Evolutionary conservation across 129 eudicot species (phyloP).

Genomic region (Heracleum sosnowskyi): DNA sequence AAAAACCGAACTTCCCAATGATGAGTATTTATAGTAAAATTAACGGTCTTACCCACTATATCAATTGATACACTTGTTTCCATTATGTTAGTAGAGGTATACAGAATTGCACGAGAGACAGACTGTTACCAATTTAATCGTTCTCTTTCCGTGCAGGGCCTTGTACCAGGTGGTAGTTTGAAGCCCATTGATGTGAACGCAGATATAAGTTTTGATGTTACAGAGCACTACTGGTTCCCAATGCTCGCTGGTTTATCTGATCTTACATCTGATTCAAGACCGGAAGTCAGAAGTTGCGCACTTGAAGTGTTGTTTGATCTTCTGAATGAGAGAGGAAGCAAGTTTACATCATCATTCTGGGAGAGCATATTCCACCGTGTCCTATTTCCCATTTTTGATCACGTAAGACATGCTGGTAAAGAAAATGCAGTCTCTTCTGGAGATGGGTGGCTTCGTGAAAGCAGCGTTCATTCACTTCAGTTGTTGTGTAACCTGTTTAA

Average conservation of each 20-base stretch:
- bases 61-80: background rate
- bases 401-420: conserved; percentile 79
- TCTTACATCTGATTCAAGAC: conserved; percentile 86
- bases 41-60: background rate
- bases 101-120: background rate
- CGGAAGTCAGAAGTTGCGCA: conserved; percentile 95
- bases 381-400: conserved; percentile 92
- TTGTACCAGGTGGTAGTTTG: conserved; percentile 90
- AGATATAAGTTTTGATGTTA: conserved; percentile 68
- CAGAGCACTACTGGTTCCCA: conserved; percentile 99
- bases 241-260: conserved; percentile 99
- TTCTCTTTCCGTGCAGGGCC: conserved; percentile 48
- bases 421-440: conserved; percentile 47
- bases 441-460: conserved; percentile 86
- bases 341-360: conserved; percentile 89
- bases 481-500: conserved; percentile 91
- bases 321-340: conserved; percentile 89
- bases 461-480: conserved; percentile 88
- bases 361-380: conserved; percentile 91
- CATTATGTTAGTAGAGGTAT: background rate
- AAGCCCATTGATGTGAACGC: conserved; percentile 67
- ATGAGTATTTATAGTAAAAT: background rate
- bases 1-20: background rate
- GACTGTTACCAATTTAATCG: background rate
- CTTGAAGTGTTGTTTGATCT: conserved; percentile 95